Conservation (phyloP, 768 basidiomycete species). For the Roridomyces roridus region DNA sequence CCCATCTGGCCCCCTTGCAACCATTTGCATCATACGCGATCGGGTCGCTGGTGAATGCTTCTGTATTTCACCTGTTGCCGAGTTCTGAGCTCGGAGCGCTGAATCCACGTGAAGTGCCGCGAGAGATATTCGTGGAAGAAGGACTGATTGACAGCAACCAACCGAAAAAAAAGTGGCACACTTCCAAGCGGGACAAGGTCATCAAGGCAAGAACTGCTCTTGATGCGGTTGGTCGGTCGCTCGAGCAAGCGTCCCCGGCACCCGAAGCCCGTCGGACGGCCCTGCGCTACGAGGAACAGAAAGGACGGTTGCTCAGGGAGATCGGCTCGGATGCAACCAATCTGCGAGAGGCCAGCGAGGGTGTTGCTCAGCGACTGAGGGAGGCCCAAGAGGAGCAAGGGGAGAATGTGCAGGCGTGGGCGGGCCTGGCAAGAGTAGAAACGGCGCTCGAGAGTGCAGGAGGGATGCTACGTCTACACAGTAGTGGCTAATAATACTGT, state of each 20-base stretch:
- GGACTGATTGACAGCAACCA: conserved; percentile 29
- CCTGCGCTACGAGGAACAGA: conserved; percentile 49
- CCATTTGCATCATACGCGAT: conserved; percentile 58
- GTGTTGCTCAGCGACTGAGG: conserved; percentile 58
- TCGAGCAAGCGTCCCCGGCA: conserved; percentile 41
- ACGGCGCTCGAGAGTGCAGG: conserved; percentile 17
- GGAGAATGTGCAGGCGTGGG: conserved; percentile 42
- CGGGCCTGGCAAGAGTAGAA: conserved; percentile 44
- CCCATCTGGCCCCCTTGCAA: conserved; percentile 50
- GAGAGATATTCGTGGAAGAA: conserved; percentile 64
- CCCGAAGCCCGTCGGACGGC: conserved; percentile 29
- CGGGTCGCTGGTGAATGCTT: conserved; percentile 50
- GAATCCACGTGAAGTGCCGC: conserved; percentile 71
- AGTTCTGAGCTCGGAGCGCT: conserved; percentile 51
- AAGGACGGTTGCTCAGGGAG: conserved; percentile 44
- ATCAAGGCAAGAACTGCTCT: conserved; percentile 60
- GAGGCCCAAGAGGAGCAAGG: conserved; percentile 56
- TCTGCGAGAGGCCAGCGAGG: conserved; percentile 52
- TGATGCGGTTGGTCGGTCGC: conserved; percentile 54
- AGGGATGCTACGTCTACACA: background rate
- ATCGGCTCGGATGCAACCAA: conserved; percentile 39
- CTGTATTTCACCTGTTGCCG: conserved; percentile 69
- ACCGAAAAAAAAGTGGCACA: conserved; percentile 66
- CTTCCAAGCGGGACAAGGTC: conserved; percentile 63
- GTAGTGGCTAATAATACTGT: background rate